Conservation (phyloP, 305 asterid genomes). For the Plantago rigida region DNA sequence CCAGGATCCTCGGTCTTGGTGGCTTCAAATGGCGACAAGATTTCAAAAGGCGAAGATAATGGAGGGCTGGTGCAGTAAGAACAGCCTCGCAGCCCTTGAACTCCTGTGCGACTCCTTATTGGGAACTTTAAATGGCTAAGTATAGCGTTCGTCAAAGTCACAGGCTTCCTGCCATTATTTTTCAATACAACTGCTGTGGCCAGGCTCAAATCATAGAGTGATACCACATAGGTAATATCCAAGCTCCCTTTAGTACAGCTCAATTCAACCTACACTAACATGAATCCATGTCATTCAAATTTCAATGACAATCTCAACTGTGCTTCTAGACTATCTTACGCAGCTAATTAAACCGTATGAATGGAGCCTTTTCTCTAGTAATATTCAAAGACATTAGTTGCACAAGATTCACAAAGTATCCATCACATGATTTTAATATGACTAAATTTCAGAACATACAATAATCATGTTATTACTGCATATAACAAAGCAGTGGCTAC, state of each 20-base stretch:
- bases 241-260: constrained; percentile 48
- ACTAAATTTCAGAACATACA: neutral
- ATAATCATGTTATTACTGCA: neutral
- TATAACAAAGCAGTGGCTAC: constrained; percentile 20
- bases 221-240: constrained; percentile 55
- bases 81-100: constrained; percentile 50
- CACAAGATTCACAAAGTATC: neutral
- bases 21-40: constrained; percentile 57
- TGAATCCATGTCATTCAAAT: neutral
- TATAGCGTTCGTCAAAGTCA: constrained; percentile 40
- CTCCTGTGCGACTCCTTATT: constrained; percentile 50
- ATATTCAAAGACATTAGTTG: too few species aligned
- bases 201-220: constrained; percentile 60
- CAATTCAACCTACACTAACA: constrained; percentile 50
- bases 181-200: constrained; percentile 65
- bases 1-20: constrained; percentile 54
- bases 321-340: too few species aligned
- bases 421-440: neutral
- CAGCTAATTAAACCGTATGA: neutral
- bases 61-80: constrained; percentile 69
- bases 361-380: neutral
- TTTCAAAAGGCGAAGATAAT: constrained; percentile 49
- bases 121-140: constrained; percentile 47
- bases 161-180: constrained; percentile 54
- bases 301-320: neutral